Evolutionary conservation across 2,329 filamentous ascomycete species (phyloP), one percentile per base, ranked within the genome.

Genomic region (Neopestalotiopsis rosae): DNA sequence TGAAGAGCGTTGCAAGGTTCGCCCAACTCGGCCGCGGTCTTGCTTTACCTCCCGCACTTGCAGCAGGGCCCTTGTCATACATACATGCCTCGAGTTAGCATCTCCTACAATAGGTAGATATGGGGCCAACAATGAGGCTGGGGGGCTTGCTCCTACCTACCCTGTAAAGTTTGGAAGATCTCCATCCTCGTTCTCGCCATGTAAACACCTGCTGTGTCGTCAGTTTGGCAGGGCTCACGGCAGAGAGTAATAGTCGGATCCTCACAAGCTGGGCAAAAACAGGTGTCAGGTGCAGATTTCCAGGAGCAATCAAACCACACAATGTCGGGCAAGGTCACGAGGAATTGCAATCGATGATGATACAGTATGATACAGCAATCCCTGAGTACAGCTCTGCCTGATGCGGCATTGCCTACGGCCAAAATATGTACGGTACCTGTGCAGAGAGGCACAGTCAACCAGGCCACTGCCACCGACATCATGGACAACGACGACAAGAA

Each of bases 41-140:
- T 59, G 57, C 30, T 34, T 40, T 34, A 20, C 62, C 28, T 65
- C 62, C 59, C 62, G 62, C 62, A 65, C 62, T 65, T 65, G 62
- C 62, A 65, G 62, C 42, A 65, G 42, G 14, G 62, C 59, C 34
- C 32, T 59, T 24, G 57, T 59, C 57, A 34, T 12, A 59, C 24
- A 59, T 34, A 59, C 17, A n/a, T 7, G 49, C 17, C 49, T 56
- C 17, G 17, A 24, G 17, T n/a, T 24, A 56, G 49, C 13, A 56
- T 10, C 34, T n/a, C 49, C 9, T 7, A n/a, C 49, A 14, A 7
- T 24, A 56, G 5, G 24, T n/a, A 56, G 49, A 3, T n/a, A 14
- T 30, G 28, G n/a, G 30, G 30, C n/a, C 57, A 34, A n/a, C 28
- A 28, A 59, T 28, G 30, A 59, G 30, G 57, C 57, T 59, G 57